Conservation (phyloP, 768 basidiomycete species). For the Saitozyma podzolica region DNA sequence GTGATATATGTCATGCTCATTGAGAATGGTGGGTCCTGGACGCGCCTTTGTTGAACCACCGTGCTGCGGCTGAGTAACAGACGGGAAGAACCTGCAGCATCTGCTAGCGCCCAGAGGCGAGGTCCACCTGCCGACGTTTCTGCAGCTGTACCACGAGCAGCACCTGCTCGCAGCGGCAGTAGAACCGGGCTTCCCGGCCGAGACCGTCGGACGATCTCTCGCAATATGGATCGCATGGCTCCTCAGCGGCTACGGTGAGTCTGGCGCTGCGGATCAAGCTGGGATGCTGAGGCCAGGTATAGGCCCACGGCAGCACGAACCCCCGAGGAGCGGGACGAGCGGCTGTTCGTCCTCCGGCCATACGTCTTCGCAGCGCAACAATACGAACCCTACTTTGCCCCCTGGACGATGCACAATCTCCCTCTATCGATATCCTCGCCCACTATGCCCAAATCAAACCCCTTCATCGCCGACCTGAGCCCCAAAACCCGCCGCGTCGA, state of each 20-base stretch:
- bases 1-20: slow-evolving; percentile 48
- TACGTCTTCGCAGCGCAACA: slow-evolving; percentile 54
- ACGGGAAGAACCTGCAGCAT: slow-evolving; percentile 47
- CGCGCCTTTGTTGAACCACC: slow-evolving; percentile 16
- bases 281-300: background rate
- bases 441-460: slow-evolving; percentile 23
- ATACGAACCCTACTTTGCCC: slow-evolving; percentile 52
- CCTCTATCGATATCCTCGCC: slow-evolving; percentile 34
- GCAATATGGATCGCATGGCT: slow-evolving; percentile 52
- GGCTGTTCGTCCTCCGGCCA: slow-evolving; percentile 54
- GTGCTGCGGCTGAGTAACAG: slow-evolving; percentile 23
- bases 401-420: slow-evolving; percentile 52
- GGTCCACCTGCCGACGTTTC: slow-evolving; percentile 36
- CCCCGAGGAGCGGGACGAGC: slow-evolving; percentile 46
- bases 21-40: slow-evolving; percentile 48
- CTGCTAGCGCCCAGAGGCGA: slow-evolving; percentile 32
- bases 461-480: slow-evolving; percentile 51
- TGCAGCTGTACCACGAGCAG: slow-evolving; percentile 49
- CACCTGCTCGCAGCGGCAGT: slow-evolving; percentile 48
- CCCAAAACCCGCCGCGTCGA: slow-evolving; percentile 38
- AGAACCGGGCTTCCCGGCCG: slow-evolving; percentile 50
- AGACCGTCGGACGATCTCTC: slow-evolving; percentile 46
- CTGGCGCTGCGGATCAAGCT: too few relatives aligned
- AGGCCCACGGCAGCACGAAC: slow-evolving; percentile 31
- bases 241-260: slow-evolving; percentile 26